Evolutionary conservation across 768 basidiomycete genomes (phyloP), one percentile per base, ranked within the genome.

Genomic region (Cantharellus anzutake): DNA sequence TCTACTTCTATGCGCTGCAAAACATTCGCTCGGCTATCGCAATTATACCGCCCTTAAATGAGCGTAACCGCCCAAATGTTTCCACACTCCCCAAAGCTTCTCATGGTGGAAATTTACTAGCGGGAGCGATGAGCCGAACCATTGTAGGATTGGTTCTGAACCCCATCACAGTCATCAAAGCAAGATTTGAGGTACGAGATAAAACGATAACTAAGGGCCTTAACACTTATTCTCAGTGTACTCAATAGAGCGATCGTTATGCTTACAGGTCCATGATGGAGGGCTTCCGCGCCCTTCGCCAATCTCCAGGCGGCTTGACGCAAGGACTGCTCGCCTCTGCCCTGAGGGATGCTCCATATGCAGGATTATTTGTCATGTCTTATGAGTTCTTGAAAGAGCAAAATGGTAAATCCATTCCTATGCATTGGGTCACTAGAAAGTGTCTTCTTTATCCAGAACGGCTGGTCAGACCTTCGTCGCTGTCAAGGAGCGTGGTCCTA

Each of bases 271-370:
- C 78, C 63, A 68, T 91, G 42, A 66, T 74, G 3, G 73, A 75
- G 42, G 86, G 83, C 0, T 68, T 89, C 42, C 51, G 72, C 3
- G 76, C 80, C 4, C 76, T 89, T 42, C 69, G 74, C 2, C 81
- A 79, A n/a, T 75, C 44, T 51, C 42, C 76, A 66, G 90, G 92
- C 2, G 90, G 89, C 63, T 73, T 93, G 38, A 80, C 92, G 66
- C 83, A 87, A 53, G 93, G 93, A 0, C 84, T 91, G 66, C 65
- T 84, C 34, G 87, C 91, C 0, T 89, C 90, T 1, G 86, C 91
- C 1, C 74, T 92, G n/a, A 79, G 93, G 53, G 93, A 97, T 69
- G 93, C 91, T 7, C 93, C 93, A 0, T 91, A 93, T 65, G 90
- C 93, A 1, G 93, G 92, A 2, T 70, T 96, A 3, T 97, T 92